phyloP scores from a whole-genome alignment of 106 monocot species.

The Xerophyta viscosa region DNA sequence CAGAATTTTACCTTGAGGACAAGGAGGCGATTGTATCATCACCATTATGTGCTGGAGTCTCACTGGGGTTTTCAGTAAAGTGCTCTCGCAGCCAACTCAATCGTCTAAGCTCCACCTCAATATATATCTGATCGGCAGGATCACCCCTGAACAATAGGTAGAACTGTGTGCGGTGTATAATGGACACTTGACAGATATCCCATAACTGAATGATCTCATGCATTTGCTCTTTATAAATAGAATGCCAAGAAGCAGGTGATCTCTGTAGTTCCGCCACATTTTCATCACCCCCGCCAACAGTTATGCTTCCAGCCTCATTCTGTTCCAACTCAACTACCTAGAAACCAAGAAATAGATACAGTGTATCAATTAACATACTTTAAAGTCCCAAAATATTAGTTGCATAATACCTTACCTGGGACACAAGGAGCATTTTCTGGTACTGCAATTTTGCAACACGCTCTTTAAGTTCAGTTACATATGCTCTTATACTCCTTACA shows the following conservation, averaged over 20 bases:
- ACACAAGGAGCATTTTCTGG: constrained; percentile 91
- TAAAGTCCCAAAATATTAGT: too few species aligned
- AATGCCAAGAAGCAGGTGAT: constrained; percentile 55
- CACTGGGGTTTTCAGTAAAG: constrained; percentile 44
- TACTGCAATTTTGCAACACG: constrained; percentile 93
- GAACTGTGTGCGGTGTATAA: constrained; percentile 89
- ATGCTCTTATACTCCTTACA: constrained; percentile 76
- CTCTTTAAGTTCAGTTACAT: constrained; percentile 94
- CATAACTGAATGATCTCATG: constrained; percentile 72
- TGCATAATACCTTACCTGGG: constrained; percentile 45
- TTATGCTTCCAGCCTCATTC: constrained; percentile 42
- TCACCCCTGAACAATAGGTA: constrained; percentile 86
- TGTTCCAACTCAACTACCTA: constrained; percentile 91
- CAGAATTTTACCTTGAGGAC: constrained; percentile 45
- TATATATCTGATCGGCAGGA: constrained; percentile 87
- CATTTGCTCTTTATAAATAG: constrained; percentile 65
- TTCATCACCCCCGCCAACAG: constrained; percentile 26
- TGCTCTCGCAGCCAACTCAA: constrained; percentile 79
- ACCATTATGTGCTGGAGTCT: constrained; percentile 43
- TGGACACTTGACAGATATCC: constrained; percentile 86
- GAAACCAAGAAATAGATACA: neutral
- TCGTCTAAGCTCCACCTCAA: constrained; percentile 88
- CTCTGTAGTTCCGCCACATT: constrained; percentile 22
- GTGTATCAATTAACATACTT: too few species aligned
- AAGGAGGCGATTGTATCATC: constrained; percentile 60